Base-by-base conservation (phyloP, 2,329 filamentous ascomycete species). In the Aspergillus niger region DNA sequence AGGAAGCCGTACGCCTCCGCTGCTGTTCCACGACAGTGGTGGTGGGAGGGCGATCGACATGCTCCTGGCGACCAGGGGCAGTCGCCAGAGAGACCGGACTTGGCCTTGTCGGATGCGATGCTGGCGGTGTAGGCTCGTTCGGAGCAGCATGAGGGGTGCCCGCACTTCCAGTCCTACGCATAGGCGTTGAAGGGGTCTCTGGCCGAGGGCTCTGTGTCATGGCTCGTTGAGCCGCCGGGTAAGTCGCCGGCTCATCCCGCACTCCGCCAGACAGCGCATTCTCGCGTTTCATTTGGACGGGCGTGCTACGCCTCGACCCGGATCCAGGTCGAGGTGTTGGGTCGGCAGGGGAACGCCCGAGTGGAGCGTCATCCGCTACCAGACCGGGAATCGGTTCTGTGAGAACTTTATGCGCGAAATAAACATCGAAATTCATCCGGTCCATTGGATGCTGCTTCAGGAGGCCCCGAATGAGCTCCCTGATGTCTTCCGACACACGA, bases 381-480 rank as follows among this genome's bases (percentile, higher is more conserved):
- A 96, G 80, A 5, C 89, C 91, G 0, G 92, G 92, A 68, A 97
- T 97, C 3, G 88, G 85, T 20, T 84, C 85, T 11, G 85, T 86
- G 55, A 97, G 86, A 30, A 95, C 87, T 30, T 83, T 78, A 71
- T 94, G 88, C 15, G 80, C 81, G 77, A 98, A 98, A 74, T 97
- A 95, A 64, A 89, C 87, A 55, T 91, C 88, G 68, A 97, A 98
- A 58, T 87, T 90, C 74, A 97, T 85, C 60, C 95, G 85, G 74
- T 97, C 91, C 5, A 91, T 86, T 0, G 95, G 92, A 61, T 89
- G 94, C 60, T 91, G 87, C 80, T 94, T 97, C 64, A 99, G 80
- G 15, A 99, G 82, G 41, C 84, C 84, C 47, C 91, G 86, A 61
- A 97, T 92, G 17, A 97, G 80, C 22, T 84, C 82, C 76, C 96